Base-by-base conservation (phyloP, 371 early-diverging fungal genomes). In the Mucor racemosus region DNA sequence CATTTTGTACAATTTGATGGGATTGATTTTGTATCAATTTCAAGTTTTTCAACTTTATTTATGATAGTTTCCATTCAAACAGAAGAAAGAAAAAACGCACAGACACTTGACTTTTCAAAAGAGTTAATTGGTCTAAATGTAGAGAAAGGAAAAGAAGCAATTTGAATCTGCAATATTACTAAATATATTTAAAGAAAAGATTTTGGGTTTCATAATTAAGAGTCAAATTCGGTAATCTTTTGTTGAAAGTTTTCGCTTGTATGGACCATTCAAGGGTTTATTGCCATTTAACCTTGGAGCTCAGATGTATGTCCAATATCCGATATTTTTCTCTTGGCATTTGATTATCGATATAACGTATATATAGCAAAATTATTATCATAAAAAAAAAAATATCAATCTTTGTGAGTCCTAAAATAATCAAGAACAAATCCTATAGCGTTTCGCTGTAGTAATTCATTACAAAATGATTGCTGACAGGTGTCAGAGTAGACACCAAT, bases 191-290 rank as follows among this genome's bases (percentile, higher is more conserved):
- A 3, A 50, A 50, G 21, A 50, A 26, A 50, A 44, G 44, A 44
- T 44, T 50, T 50, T 50, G 26, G 26, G 50, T 50, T 50, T 50
- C 50, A 50, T 50, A 50, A 7, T 50, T 50, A 21, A 11, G 50
- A 50, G 50, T 50, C 50, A 50, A 50, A 50, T 50, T 50, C 50
- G 26, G 50, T 50, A 50, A 50, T 50, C 50, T 50, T n/a, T 50
- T 11, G 26, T 50, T 21, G 26, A 50, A 50, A 13, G 50, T 26
- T 21, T 50, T 50, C 44, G 44, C n/a, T 44, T 15, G 17, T 15
- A 17, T 44, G 17, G 17, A n/a, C 8, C 44, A 8, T 44, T 13
- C 3, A 17, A 17, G 44, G 44, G 17, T 50, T 50, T 50, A 26
- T 50, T 26, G n/a, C 50, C 50, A 50, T 50, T 50, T 50, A 26